Evolutionary conservation across 495 filamentous ascomycete genomes (phyloP).

Genomic region (Aspergillus egyptiacus): DNA sequence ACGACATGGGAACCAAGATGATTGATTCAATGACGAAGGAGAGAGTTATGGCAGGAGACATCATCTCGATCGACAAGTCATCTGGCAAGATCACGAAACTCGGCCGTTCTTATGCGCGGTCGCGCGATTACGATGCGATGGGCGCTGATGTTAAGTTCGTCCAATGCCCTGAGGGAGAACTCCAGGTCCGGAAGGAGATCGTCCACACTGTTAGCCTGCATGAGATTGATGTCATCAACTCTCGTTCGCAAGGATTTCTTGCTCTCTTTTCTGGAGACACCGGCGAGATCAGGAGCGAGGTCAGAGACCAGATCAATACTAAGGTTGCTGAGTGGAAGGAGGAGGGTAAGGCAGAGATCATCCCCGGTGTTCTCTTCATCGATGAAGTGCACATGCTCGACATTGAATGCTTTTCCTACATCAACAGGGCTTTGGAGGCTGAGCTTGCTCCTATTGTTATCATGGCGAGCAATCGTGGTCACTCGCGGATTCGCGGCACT

Average conservation of each 20-base stretch:
- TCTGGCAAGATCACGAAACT: constrained; percentile 97
- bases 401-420: constrained; percentile 96
- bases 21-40: constrained; percentile 99
- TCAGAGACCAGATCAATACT: constrained; percentile 96
- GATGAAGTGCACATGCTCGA: constrained; percentile 99
- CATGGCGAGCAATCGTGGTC: constrained; percentile 97
- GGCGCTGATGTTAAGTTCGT: constrained; percentile 97
- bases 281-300: constrained; percentile 94
- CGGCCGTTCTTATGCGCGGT: constrained; percentile 85
- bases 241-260: constrained; percentile 90
- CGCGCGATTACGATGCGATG: constrained; percentile 98
- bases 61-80: constrained; percentile 97
- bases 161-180: constrained; percentile 95
- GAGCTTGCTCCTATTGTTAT: constrained; percentile 96
- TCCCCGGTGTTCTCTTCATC: constrained; percentile 95
- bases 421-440: constrained; percentile 93
- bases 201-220: constrained; percentile 95
- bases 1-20: constrained; percentile 99
- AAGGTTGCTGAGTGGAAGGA: constrained; percentile 99
- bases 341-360: constrained; percentile 96
- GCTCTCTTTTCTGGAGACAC: constrained; percentile 97
- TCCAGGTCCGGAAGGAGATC: constrained; percentile 95
- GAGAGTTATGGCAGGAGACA: constrained; percentile 94
- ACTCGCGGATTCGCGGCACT: constrained; percentile 88
- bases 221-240: constrained; percentile 99